Evolutionary conservation across 768 basidiomycete species (phyloP).

Genomic region (Phylloporus sp.): DNA sequence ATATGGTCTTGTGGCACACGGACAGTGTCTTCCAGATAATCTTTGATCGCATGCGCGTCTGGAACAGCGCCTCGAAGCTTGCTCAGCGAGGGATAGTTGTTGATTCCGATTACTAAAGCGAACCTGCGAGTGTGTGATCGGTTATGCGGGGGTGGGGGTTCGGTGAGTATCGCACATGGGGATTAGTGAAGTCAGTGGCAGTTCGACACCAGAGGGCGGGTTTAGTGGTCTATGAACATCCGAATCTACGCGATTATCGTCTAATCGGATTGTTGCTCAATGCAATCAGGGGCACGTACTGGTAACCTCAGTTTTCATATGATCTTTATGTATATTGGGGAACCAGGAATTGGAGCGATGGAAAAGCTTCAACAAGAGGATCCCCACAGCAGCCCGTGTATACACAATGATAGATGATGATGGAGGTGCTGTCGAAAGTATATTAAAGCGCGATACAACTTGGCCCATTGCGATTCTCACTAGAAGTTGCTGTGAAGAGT

Average conservation of each 20-base stretch:
- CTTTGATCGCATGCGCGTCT: slow-evolving; percentile 39
- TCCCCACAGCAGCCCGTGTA: too few species aligned
- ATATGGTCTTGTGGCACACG: slow-evolving; percentile 33
- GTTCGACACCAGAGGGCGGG: background rate
- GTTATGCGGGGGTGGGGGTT: background rate
- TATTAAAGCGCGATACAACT: too few species aligned
- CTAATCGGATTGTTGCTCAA: background rate
- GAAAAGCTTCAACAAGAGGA: too few species aligned
- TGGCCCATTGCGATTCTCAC: too few species aligned
- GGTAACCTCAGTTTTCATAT: background rate
- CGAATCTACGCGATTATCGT: background rate
- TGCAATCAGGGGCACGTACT: too few species aligned
- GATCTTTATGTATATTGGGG: too few species aligned
- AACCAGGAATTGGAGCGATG: too few species aligned
- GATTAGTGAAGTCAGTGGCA: too few species aligned
- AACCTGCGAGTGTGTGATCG: slow-evolving; percentile 12
- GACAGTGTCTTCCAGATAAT: slow-evolving; percentile 31
- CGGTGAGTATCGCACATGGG: background rate
- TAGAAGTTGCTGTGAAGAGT: too few species aligned
- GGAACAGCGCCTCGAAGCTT: slow-evolving; percentile 35
- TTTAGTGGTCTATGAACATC: too few species aligned
- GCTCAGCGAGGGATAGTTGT: slow-evolving; percentile 30
- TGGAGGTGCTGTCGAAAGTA: too few species aligned
- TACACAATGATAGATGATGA: too few species aligned
- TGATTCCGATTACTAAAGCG: slow-evolving; percentile 44